Base-by-base conservation (phyloP, 2,329 filamentous ascomycete species). In the Epichloe brachyelytri region DNA sequence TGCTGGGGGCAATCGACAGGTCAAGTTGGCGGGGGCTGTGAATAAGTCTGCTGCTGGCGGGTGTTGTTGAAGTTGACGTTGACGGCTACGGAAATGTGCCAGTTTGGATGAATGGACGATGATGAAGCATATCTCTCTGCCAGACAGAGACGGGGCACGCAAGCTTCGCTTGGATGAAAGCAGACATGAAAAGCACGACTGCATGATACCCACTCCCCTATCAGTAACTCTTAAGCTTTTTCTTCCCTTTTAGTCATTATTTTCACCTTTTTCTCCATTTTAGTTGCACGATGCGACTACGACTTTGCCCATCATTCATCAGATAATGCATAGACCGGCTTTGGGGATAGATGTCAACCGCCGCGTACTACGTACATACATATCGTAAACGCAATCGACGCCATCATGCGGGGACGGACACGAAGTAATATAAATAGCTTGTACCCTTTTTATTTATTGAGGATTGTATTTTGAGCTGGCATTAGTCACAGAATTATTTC, bases 31-130 rank as follows among this genome's bases (percentile, higher is more conserved):
- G 2, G 58, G 57, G 10, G 63, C 71, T 11, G 65, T 67, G 6
- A 65, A 55, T 49, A 73, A 71, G 57, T 64, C 65, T 8, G 58
- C 63, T 14, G 66, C 60, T 12, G 69, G 70, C 8, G 70, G 72
- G 3, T 79, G 76, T 57, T 80, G 77, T 58, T 79, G 60, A 70
- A 15, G 40, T n/a, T 14, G 15, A n/a, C 12, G 22, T 14, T 15
- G 14, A 33, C 14, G 15, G 15, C 14, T 12, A 33, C 15, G 14
- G 15, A 33, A 33, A 15, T 14, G 22, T 15, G 41, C 26, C 22
- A 30, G 33, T 20, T 34, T 34, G 20, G 33, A 44, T 14, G 30
- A 44, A 44, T 17, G 22, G 22, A 44, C 41, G 14, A 14, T n/a
- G 20, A 44, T 33, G 40, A 38, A 22, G 17, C n/a, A 44, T 12